Base-by-base conservation (phyloP, 1,139 yeast species). In the Geotrichum restrictum region DNA sequence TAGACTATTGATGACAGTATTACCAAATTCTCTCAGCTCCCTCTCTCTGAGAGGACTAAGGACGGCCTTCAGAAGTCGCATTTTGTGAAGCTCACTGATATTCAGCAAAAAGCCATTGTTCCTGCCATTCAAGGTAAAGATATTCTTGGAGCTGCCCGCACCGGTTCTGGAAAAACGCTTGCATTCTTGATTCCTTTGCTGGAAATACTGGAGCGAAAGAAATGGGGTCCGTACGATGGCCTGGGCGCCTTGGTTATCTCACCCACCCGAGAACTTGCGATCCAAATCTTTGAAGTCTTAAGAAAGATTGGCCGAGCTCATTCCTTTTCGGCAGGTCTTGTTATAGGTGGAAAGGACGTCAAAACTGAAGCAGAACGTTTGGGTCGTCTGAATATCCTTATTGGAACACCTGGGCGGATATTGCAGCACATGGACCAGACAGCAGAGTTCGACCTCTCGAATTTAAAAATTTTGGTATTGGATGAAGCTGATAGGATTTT, bases 401-500 rank as follows among this genome's bases (percentile, higher is more conserved):
- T 93, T 41, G 96, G 97, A 34, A 93, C 99, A 0, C 99, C 99
- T 0, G 99, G 99, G 1, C 78, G 99, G 69, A 73, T 93, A 18
- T 74, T 95, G 41, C 98, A 93, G 66, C 98, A 93, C 69, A 79
- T 94, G 81, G 96, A 93, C 67, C 96, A 93, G 67, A 83, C 96
- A 4, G 85, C 87, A 3, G 94, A 94, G 0, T 77, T 94, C 68
- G 95, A 88, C 61, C 73, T 88, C 6, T 75, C 84, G 21, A 89
- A 88, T 64, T 71, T 93, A 56, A 95, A 91, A 68, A 79, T 85
- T 61, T 72, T 93, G 48, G 94, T 93, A 0, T 71, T 93, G 52
- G 99, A 93, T 68, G 99, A 93, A 70, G 98, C 98, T 0, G 99
- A 93, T 67, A 76, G 98, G 61, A 88, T 95, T 64, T 74, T 93